These are phyloP conservation scores for Rhizoclosmatium sp. DNA, from an alignment of 192 early-diverging fungal genomes.

Conservation along the genomic window DNA sequence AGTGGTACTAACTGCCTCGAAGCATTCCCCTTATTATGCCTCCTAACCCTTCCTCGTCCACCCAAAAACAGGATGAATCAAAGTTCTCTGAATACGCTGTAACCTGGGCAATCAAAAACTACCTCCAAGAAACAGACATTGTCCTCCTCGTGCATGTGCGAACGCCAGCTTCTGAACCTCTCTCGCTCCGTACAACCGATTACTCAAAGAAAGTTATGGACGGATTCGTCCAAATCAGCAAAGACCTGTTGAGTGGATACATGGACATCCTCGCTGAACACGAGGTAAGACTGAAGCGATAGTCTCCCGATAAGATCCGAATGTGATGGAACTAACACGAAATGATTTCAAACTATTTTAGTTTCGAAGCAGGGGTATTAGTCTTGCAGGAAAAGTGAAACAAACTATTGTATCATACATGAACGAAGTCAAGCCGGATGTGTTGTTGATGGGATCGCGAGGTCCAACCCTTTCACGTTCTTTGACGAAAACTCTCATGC, in stretches of 20 bases:
- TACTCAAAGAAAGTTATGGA: too few relatives aligned
- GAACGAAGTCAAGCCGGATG: not conserved
- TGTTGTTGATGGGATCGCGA: not conserved
- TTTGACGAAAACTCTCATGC: not conserved
- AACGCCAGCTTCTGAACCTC: too few relatives aligned
- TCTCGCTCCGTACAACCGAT: too few relatives aligned
- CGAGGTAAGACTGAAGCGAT: too few relatives aligned
- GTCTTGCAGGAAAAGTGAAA: not conserved
- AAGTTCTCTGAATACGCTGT: slow-evolving; percentile 22
- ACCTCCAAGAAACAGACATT: slow-evolving; percentile 3
- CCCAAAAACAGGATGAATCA: slow-evolving; percentile 8
- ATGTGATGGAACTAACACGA: too few relatives aligned
- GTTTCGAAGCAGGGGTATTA: not conserved
- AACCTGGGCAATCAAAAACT: slow-evolving; percentile 16
- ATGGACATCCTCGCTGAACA: too few relatives aligned
- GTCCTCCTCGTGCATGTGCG: slow-evolving; percentile 16
- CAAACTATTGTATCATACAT: not conserved
- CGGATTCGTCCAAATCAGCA: too few relatives aligned
- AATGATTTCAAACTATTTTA: too few relatives aligned
- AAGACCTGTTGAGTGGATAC: too few relatives aligned
- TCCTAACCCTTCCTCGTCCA: not conserved
- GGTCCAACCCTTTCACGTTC: not conserved
- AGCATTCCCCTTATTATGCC: not conserved
- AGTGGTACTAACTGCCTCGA: not conserved
- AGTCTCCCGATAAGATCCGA: too few relatives aligned